Evolutionary conservation across 2,329 filamentous ascomycete species (phyloP), one percentile per base, ranked within the genome.

Genomic region (Stagonosporopsis chrysanthemi): DNA sequence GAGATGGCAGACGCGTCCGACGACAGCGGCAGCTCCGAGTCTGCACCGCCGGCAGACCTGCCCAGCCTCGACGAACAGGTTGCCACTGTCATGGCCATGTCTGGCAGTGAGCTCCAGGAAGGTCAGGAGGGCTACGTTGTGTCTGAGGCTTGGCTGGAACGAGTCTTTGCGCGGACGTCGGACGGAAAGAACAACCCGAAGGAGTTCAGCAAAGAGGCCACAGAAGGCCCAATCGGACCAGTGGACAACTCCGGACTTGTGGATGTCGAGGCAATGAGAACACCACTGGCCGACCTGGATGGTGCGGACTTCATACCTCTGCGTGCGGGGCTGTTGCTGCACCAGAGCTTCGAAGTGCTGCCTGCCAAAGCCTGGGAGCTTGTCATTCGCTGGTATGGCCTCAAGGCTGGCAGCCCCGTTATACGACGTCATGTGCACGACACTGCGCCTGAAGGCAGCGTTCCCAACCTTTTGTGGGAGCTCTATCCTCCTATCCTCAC

Each of bases 171-270:
- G 3, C 61, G 74, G 28, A 75, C 71, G 4, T 63, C 71, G 26
- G 73, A 76, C 35, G 71, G 75, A 46, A 61, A 56, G 41, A 58
- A 52, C 57, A 64, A 62, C 29, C 82, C 81, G 19, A 81, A 83
- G 60, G 83, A 85, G 48, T 79, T 78, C 36, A 80, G 83, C 58
- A 90, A 90, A 61, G 78, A 82, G n/a, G 83, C 84, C 9, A 72
- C 81, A 11, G 83, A 88, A 56, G 86, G 84, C 6, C 83, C 86
- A 4, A 84, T 95, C 53, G 92, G 92, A 1, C 90, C 91, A 0
- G 85, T 98, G 29, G 92, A 97, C 80, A 97, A 97, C 72, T 87
- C 90, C 0, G 90, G 93, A 70, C 88, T 97, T 44, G 75, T 74
- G 17, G 73, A 75, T 33, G 51, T 60, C 47, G 67, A 67, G 23